A percentile compares a stretch with the other conserved stretches of the same genome.
phyloP scores from a whole-genome alignment of 768 basidiomycete genomes.

The Podaxis sp. region DNA sequence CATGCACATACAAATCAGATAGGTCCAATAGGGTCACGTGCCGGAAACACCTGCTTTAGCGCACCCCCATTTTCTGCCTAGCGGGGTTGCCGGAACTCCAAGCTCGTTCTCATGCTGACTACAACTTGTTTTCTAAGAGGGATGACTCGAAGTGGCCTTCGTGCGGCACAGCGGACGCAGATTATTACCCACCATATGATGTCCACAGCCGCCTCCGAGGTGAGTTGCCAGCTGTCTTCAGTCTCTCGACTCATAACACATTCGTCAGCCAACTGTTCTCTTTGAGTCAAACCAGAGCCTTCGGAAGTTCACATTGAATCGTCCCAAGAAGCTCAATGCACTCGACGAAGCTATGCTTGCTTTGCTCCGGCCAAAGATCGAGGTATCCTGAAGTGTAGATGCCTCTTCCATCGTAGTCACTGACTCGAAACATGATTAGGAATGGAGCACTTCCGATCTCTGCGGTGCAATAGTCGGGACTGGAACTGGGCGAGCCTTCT shows the following conservation, averaged over 20 bases:
- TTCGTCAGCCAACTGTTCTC: slow-evolving; percentile 44
- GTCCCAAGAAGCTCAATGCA: slow-evolving; percentile 77
- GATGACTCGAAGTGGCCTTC: slow-evolving; percentile 37
- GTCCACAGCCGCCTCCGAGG: slow-evolving; percentile 37
- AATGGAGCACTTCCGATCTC: slow-evolving; percentile 71
- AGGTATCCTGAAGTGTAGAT: slow-evolving; percentile 38
- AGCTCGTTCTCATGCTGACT: slow-evolving; percentile 24
- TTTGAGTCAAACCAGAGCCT: slow-evolving; percentile 64
- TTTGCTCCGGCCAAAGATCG: slow-evolving; percentile 64
- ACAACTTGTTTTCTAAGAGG: slow-evolving; percentile 26
- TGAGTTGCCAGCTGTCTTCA: slow-evolving; percentile 18
- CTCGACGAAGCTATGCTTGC: slow-evolving; percentile 77
- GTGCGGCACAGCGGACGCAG: slow-evolving; percentile 34
- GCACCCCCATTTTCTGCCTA: slow-evolving; percentile 2
- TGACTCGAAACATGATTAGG: slow-evolving; percentile 35
- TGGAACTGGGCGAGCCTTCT: slow-evolving; percentile 77
- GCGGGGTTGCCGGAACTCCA: slow-evolving; percentile 5
- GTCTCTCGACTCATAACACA: not conserved
- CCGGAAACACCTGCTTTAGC: not conserved
- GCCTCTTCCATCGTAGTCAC: slow-evolving; percentile 5
- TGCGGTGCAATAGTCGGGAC: slow-evolving; percentile 70
- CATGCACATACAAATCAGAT: slow-evolving; percentile 4
- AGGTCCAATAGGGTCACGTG: not conserved
- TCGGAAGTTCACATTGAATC: slow-evolving; percentile 75
- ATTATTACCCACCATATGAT: slow-evolving; percentile 47